Evolutionary conservation across 225 moss, liverwort and hornwort genomes (phyloP), one percentile per base, ranked within the genome.

Genomic region (Bryoerythrophyllum caledonicum): DNA sequence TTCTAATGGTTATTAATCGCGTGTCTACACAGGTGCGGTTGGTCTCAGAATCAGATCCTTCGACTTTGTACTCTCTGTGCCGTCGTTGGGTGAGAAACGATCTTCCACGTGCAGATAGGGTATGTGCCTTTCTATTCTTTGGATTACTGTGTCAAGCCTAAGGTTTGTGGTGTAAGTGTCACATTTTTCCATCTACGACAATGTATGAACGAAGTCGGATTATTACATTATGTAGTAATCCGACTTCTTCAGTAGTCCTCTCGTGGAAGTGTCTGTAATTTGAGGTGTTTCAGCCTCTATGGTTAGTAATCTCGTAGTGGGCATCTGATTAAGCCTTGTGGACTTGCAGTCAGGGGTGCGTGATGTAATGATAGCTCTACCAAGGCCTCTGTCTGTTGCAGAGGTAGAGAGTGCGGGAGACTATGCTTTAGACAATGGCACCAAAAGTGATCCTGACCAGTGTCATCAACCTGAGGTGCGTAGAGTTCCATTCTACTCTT

Each of bases 81-180:
- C 96, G 96, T 57, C 96, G 96, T 32, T 96, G 96, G 96, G 86
- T 96, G 64, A 85, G 94, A 70, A 96, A 94, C 58, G 96, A 96
- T 77, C 52, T 87, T 48, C 86, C 82, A 3, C 84, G 88, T 60
- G 78, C 82, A 59, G 96, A 96, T 68, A 91, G 92, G 87, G 96
- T 96, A 74, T 83, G 81, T 49, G n/a, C 35, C 60, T 68, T 60
- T 14, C 63, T 30, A 57, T n/a, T 74, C 23, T 63, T 5, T n/a
- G 34, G 34, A 6, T 34, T 40, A 12, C 24, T 66, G 14, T 19
- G 28, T 66, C 60, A 55, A 77, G 46, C 63, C 34, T 67, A 9
- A 4, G 28, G 40, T 53, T 21, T 70, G 43, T 15, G 5, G 35
- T 43, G 7, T 26, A 41, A 24, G 65, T n/a, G 59, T 73, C 27